phyloP scores from a whole-genome alignment of 1,284 basidiomycete genomes.

The Leccinum subspadiceum region DNA sequence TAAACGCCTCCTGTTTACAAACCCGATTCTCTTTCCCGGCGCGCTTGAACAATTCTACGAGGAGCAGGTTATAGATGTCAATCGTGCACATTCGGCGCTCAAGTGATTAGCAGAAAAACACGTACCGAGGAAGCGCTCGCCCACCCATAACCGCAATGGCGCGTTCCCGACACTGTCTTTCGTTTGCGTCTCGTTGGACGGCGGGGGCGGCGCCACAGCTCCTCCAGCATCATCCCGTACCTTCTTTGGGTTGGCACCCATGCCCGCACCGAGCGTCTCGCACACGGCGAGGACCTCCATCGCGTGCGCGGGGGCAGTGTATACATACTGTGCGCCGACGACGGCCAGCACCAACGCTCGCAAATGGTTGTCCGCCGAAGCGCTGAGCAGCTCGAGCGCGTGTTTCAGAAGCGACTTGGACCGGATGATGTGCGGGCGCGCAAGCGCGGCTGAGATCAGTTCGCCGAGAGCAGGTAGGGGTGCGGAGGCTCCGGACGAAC shows the following conservation, averaged over 20 bases:
- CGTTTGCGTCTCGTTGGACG: conserved; percentile 16
- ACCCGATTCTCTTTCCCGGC: conserved; percentile 47
- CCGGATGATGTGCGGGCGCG: conserved; percentile 23
- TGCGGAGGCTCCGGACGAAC: conserved; percentile 21
- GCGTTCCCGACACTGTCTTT: conserved; percentile 52
- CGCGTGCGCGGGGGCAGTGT: conserved; percentile 68
- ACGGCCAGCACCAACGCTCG: conserved; percentile 66
- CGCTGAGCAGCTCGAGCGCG: conserved; percentile 55
- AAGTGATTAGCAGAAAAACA: conserved; percentile 12
- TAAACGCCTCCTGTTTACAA: conserved; percentile 37
- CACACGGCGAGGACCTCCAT: conserved; percentile 60
- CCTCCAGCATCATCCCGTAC: conserved; percentile 17
- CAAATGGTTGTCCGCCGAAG: conserved; percentile 65
- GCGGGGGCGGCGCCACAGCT: not conserved
- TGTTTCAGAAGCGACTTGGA: conserved; percentile 58
- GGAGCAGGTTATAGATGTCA: not conserved
- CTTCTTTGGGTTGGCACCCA: conserved; percentile 44
- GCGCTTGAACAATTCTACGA: conserved; percentile 52
- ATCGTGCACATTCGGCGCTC: not conserved
- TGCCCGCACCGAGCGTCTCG: conserved; percentile 65
- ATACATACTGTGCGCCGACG: conserved; percentile 64
- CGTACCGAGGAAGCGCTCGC: conserved; percentile 63
- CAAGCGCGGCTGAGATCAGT: conserved; percentile 29
- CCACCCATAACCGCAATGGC: conserved; percentile 66
- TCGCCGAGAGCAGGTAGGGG: conserved; percentile 30